Conservation (phyloP, 2,329 filamentous ascomycete genomes). For the Phialocephala sp. region DNA sequence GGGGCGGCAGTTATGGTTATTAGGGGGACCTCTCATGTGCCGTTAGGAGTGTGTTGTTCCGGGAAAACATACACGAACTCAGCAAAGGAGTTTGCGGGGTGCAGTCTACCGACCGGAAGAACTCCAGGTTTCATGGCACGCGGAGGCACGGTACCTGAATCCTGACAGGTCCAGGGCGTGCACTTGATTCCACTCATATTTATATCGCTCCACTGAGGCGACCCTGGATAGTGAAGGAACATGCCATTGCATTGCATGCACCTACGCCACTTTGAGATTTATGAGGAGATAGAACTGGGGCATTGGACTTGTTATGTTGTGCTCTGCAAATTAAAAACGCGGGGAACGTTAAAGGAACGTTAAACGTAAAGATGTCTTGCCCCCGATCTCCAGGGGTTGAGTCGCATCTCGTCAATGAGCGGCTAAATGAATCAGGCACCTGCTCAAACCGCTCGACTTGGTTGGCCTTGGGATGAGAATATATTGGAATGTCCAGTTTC, state of each 20-base stretch:
- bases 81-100: slow-evolving; percentile 10
- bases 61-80: neutral
- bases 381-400: neutral
- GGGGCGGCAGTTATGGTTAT: slow-evolving; percentile 12
- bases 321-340: slow-evolving; percentile 22
- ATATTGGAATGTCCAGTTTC: slow-evolving; percentile 16
- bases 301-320: slow-evolving; percentile 4
- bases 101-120: slow-evolving; percentile 9
- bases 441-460: slow-evolving; percentile 10
- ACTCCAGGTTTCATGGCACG: slow-evolving; percentile 1
- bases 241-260: slow-evolving; percentile 9
- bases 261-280: slow-evolving; percentile 9
- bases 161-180: neutral
- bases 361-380: slow-evolving; percentile 5
- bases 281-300: neutral
- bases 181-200: neutral
- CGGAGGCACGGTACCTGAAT: slow-evolving; percentile 12
- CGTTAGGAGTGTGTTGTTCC: neutral
- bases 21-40: slow-evolving; percentile 4
- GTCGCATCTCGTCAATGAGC: slow-evolving; percentile 10
- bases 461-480: slow-evolving; percentile 14
- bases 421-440: slow-evolving; percentile 23
- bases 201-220: neutral
- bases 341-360: slow-evolving; percentile 24
- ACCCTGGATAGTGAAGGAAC: neutral